Base-by-base conservation (phyloP, 106 monocot species). In the Hemerocallis citrina region DNA sequence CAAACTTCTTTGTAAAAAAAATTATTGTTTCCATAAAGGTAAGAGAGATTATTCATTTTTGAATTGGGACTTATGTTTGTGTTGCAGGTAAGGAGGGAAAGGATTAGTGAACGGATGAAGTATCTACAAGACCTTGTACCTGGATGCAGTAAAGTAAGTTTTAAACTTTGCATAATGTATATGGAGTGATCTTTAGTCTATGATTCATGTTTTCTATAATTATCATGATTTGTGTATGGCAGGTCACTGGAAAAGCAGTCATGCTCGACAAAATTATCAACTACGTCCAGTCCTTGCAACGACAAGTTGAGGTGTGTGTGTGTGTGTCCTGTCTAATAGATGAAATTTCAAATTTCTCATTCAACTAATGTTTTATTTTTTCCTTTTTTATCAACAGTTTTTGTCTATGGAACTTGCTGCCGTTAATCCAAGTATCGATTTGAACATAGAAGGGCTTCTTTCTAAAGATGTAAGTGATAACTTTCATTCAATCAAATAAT, bases 81-180 rank as follows among this genome's bases (percentile, higher is more conserved):
- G 3, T 41, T 55, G 25, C 72, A 86, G 86, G 68, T 86, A 32
- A 71, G 86, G 55, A 77, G 86, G 50, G 86, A 86, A 32, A 86
- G 75, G 50, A 86, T 86, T 8, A 86, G 77, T 37, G 86, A 86
- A 52, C 40, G 81, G 55, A 86, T 86, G 86, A 86, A 86, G 35
- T 78, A 72, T 69, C 81, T 86, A 44, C 86, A 86, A 64, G 86
- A 86, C 32, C 81, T 81, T 64, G 86, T 86, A 24, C 86, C 86
- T 29, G 81, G 86, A 24, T 86, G 86, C 44, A 86, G 69, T 62
- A 86, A 86, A 65, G 86, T 78, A 65, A 0, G 56, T 44, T 52
- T n/a, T n/a, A n/a, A n/a, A 4, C 14, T 28, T 31, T 46, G 60
- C 24, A 60, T 17, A 24, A 25, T 41, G 16, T 1, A 25, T 7